A percentile compares a stretch with the other conserved stretches of the same genome.
These are phyloP conservation scores for Sphaerostilbella broomeana DNA, from an alignment of 2,329 filamentous ascomycete species.

Conservation along the genomic window DNA sequence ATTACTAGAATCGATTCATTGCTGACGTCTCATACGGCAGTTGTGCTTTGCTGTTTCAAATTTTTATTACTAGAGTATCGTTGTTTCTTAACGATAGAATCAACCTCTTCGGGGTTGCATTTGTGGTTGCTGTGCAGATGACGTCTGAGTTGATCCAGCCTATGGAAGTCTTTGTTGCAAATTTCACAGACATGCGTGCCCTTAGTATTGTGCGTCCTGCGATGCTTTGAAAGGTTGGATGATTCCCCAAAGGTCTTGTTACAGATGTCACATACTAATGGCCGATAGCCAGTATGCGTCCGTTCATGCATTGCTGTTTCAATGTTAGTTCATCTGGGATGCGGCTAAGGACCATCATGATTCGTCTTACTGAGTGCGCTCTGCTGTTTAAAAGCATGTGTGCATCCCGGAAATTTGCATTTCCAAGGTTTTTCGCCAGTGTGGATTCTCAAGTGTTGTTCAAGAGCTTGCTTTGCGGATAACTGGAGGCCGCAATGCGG, in stretches of 20 bases:
- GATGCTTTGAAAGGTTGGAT: slow-evolving; percentile 60
- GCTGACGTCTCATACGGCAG: no score
- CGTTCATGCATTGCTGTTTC: slow-evolving; percentile 57
- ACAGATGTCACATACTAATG: slow-evolving; percentile 52
- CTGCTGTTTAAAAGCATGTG: slow-evolving; percentile 58
- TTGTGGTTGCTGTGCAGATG: slow-evolving; percentile 29
- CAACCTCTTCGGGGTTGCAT: slow-evolving; percentile 9
- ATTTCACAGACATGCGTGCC: slow-evolving; percentile 45
- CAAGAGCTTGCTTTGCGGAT: slow-evolving; percentile 60
- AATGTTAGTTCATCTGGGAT: slow-evolving; percentile 15
- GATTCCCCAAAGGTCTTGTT: slow-evolving; percentile 56
- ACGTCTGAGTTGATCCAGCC: slow-evolving; percentile 54
- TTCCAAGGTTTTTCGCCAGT: slow-evolving; percentile 58
- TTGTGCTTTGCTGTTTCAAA: no score
- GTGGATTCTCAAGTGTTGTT: slow-evolving; percentile 61
- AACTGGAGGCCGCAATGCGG: slow-evolving; percentile 50
- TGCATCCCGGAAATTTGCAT: slow-evolving; percentile 45
- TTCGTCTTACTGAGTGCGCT: slow-evolving; percentile 54
- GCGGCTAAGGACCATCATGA: background rate
- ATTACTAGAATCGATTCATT: no score
- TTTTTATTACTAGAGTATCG: no score
- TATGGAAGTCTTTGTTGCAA: slow-evolving; percentile 52
- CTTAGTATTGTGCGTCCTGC: slow-evolving; percentile 51
- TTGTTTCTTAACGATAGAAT: background rate
- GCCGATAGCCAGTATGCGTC: slow-evolving; percentile 60